phyloP scores from a whole-genome alignment of 1,139 yeast genomes.

The Meyerozyma sp. region DNA sequence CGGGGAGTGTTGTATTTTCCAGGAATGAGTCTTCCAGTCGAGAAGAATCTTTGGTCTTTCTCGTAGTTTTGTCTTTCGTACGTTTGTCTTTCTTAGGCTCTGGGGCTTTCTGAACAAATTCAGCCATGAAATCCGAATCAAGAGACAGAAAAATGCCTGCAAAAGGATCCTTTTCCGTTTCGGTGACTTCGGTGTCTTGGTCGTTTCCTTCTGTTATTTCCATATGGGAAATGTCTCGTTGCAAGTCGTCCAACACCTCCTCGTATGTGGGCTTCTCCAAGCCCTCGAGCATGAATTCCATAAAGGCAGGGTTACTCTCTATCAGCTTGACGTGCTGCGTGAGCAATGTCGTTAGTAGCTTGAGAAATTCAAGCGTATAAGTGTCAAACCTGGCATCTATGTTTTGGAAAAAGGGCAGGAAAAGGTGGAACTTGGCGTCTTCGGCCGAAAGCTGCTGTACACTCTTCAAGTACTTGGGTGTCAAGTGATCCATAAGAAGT shows the following conservation, averaged over 20 bases:
- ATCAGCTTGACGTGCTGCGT: not conserved
- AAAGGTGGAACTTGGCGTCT: not conserved
- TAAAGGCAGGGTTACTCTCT: not conserved
- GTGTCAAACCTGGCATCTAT: not conserved
- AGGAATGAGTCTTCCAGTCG: too few species aligned
- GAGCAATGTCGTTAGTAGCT: not conserved
- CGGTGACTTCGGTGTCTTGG: too few species aligned
- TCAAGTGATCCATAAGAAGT: not conserved
- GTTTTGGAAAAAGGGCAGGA: not conserved
- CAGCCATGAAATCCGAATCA: too few species aligned
- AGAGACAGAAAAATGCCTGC: too few species aligned
- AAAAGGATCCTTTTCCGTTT: too few species aligned
- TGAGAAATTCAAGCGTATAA: not conserved
- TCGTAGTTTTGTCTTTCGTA: too few species aligned
- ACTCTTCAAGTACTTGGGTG: not conserved
- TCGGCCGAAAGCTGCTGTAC: not conserved
- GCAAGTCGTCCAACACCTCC: not conserved
- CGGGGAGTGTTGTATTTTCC: too few species aligned
- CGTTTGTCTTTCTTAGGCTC: too few species aligned
- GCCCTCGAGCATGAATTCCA: not conserved
- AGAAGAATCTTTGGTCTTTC: too few species aligned
- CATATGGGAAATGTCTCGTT: not conserved
- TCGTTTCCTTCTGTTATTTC: not conserved
- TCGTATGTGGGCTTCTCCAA: not conserved
- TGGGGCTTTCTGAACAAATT: too few species aligned